Base-by-base conservation (phyloP, 2,329 filamentous ascomycete species). In the Colletotrichum sp. region DNA sequence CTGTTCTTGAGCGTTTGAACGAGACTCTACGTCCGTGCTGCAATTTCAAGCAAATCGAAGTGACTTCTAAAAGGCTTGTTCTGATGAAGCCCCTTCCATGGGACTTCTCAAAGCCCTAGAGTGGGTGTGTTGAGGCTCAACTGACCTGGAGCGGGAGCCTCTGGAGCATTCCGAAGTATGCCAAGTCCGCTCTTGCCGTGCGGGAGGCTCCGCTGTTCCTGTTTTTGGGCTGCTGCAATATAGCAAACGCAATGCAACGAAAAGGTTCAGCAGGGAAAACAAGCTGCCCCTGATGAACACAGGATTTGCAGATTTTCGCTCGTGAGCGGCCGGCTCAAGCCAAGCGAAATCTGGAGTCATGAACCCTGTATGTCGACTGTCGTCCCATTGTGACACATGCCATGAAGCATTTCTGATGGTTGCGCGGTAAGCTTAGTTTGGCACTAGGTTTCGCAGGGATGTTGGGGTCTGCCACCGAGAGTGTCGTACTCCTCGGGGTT, bases 241-340 rank as follows among this genome's bases (percentile, higher is more conserved):
- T 22, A 52, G 44, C n/a, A 52, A 52, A 52, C 0, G 0, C 44
- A n/a, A 48, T 52, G 44, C 4, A 22, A 13, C 44, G 6, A 6
- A 13, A 52, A 0, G 10, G 44, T 52, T 22, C 44, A 13, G n/a
- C 10, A 12, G 10, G 12, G 0, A 22, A 22, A 22, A 52, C 1
- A 52, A 0, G 44, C 44, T 8, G 44, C 10, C 44, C 44, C n/a
- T 52, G 44, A 0, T 0, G 0, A 22, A 13, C 0, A 13, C 22
- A 16, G 26, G 55, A 59, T 59, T 26, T 28, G 55, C 16, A 28
- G 24, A 59, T 59, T 59, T 59, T 18, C 55, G 55, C 13, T 18
- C 13, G 24, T 59, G 44, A 52, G 44, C 44, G 44, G 2, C 44
- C n/a, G 44, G 44, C 44, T 22, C 10, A 22, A 28, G 55, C 55